These are phyloP conservation scores for Chaetomium fimeti DNA, from an alignment of 495 filamentous ascomycete genomes.

Conservation along the genomic window DNA sequence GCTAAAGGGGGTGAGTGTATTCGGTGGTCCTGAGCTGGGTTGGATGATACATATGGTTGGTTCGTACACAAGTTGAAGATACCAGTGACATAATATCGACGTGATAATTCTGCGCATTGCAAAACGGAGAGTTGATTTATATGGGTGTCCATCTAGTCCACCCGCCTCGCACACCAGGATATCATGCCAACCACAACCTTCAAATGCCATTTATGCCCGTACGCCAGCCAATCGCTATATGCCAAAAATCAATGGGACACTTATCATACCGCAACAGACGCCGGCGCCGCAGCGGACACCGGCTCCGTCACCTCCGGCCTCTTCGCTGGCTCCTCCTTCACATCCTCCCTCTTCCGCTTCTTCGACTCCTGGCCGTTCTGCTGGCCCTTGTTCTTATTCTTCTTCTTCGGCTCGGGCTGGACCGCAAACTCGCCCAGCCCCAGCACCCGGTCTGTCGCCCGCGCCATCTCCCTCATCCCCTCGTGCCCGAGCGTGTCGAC, in stretches of 20 bases:
- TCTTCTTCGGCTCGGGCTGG: conserved; percentile 16
- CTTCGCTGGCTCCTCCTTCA: conserved; percentile 10
- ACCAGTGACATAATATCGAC: neutral
- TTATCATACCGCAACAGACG: conserved; percentile 11
- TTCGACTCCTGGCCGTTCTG: conserved; percentile 11
- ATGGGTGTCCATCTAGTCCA: neutral
- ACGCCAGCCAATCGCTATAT: conserved; percentile 14
- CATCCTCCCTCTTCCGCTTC: conserved; percentile 27
- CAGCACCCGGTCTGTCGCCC: conserved; percentile 62
- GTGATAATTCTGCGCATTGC: neutral
- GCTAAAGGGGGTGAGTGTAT: neutral
- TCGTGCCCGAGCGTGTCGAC: conserved; percentile 59
- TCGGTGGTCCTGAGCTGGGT: neutral
- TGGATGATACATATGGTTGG: neutral
- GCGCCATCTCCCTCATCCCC: conserved; percentile 57
- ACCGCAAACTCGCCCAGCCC: conserved; percentile 43
- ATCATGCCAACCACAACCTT: conserved; percentile 5
- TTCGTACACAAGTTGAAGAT: neutral
- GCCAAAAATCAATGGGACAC: conserved; percentile 1
- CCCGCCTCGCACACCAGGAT: conserved; percentile 14
- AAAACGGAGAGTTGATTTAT: neutral
- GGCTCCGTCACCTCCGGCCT: neutral
- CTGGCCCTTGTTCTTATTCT: conserved; percentile 6
- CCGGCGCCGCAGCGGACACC: neutral
- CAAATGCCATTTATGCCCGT: conserved; percentile 2